Evolutionary conservation across 2,329 filamentous ascomycete species (phyloP).

Genomic region (Penicillium thymicola): DNA sequence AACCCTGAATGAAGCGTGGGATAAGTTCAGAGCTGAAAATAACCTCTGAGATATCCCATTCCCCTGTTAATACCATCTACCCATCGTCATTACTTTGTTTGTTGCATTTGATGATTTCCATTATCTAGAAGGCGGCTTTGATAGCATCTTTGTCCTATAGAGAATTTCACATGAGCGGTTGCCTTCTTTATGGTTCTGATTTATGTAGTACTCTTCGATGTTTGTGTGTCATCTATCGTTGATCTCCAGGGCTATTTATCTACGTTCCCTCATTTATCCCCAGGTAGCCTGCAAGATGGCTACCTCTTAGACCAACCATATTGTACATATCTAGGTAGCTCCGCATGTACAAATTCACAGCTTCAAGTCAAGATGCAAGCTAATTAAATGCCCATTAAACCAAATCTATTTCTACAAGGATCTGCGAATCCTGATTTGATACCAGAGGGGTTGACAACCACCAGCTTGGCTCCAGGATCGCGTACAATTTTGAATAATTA

Average conservation of each 20-base stretch:
- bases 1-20: slow-evolving; percentile 65
- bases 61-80: slow-evolving; percentile 5
- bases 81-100: neutral
- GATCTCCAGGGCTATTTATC: no score
- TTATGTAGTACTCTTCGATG: neutral
- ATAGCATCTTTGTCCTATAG: neutral
- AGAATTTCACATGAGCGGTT: neutral
- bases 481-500: neutral
- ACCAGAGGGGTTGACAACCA: neutral
- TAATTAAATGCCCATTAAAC: neutral
- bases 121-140: neutral
- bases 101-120: neutral
- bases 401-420: neutral
- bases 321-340: neutral
- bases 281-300: neutral
- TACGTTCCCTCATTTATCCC: neutral
- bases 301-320: neutral
- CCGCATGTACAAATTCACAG: neutral
- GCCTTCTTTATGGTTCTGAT: neutral
- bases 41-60: slow-evolving; percentile 42
- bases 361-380: neutral
- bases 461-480: neutral
- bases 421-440: neutral
- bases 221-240: neutral
- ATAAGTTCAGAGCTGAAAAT: slow-evolving; percentile 65